These are phyloP conservation scores for Xylaria multiplex DNA, from an alignment of 2,329 filamentous ascomycete species.

Conservation along the genomic window DNA sequence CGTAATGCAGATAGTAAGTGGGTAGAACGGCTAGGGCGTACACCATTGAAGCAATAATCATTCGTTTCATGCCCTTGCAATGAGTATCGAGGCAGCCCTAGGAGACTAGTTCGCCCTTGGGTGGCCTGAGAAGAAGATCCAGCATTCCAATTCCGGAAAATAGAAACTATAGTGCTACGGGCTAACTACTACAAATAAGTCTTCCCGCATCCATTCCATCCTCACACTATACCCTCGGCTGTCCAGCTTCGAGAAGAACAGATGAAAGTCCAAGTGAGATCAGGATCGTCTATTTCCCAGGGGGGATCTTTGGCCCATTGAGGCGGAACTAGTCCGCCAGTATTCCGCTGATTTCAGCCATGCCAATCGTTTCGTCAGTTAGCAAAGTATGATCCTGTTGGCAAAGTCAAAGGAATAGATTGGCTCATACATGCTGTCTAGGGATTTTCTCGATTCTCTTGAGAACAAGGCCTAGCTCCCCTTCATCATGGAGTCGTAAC, in stretches of 20 bases:
- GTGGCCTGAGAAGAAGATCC: background rate
- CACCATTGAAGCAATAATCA: background rate
- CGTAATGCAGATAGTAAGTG: background rate
- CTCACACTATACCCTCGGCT: background rate
- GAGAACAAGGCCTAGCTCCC: background rate
- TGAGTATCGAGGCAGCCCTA: too few species aligned
- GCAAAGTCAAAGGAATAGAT: background rate
- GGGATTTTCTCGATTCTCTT: background rate
- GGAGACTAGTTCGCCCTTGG: background rate
- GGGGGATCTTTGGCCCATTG: background rate
- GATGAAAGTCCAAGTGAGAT: background rate
- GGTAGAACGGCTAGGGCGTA: too few species aligned
- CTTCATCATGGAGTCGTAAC: background rate
- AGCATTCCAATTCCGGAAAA: too few species aligned
- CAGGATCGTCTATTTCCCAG: background rate
- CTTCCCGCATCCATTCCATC: background rate
- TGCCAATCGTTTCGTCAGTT: background rate
- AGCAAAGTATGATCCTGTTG: background rate
- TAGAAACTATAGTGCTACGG: background rate
- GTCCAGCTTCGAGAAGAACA: background rate
- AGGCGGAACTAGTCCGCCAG: constrained; percentile 6
- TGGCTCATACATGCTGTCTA: constrained; percentile 1
- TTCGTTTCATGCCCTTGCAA: too few species aligned
- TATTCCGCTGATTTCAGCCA: constrained; percentile 13
- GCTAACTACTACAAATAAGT: background rate